phyloP scores from a whole-genome alignment of 192 early-diverging fungal species.

The Linnemannia schmuckeri region DNA sequence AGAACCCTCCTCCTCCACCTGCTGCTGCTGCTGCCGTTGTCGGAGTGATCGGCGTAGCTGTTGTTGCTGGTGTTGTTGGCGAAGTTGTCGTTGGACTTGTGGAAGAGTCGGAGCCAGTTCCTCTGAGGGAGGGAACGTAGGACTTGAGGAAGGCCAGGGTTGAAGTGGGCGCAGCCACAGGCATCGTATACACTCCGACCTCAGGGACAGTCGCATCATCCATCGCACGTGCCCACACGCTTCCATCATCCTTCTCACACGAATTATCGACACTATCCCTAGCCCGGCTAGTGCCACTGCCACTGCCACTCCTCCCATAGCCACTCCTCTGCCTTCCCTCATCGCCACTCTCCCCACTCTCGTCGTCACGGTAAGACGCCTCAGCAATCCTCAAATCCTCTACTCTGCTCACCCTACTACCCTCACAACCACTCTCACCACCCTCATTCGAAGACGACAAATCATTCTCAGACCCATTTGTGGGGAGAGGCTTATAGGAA shows the following conservation, averaged over 20 bases:
- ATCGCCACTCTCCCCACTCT: not conserved
- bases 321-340: not conserved
- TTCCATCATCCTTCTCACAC: not conserved
- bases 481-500: conserved; percentile 23
- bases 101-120: not conserved
- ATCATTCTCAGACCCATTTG: conserved; percentile 22
- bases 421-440: not conserved
- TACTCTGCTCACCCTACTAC: not conserved
- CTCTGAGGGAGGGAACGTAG: conserved; percentile 21
- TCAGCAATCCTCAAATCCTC: conserved; percentile 18
- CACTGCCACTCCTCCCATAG: not conserved
- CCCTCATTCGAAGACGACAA: conserved; percentile 11
- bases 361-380: not conserved
- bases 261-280: not conserved
- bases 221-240: not conserved
- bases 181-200: not conserved
- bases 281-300: not conserved
- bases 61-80: not conserved
- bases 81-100: not conserved
- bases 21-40: too few species aligned
- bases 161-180: conserved; percentile 4
- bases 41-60: not conserved
- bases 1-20: conserved; percentile 8
- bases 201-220: not conserved
- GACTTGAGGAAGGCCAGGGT: conserved; percentile 34